Conservation (phyloP, 106 monocot species). For the Alisma plantagoaquatica region DNA sequence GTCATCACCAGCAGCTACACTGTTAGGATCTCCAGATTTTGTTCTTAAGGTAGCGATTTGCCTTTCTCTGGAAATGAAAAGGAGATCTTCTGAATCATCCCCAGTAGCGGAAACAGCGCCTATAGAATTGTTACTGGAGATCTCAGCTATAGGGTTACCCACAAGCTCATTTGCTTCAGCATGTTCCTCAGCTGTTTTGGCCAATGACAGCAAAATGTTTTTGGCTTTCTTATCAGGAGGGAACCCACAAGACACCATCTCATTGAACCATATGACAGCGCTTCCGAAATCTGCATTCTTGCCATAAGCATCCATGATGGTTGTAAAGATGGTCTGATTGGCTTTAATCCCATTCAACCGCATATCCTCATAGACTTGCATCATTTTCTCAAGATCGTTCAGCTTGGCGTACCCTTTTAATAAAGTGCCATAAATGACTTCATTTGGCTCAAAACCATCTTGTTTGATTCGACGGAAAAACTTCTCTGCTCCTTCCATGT, state of each 20-base stretch:
- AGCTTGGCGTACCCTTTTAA: conserved; percentile 92
- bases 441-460: conserved; percentile 80
- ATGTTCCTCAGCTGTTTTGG: conserved; percentile 53
- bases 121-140: not conserved
- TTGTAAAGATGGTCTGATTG: conserved; percentile 88
- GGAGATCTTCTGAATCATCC: not conserved
- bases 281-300: conserved; percentile 78
- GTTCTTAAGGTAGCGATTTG: not conserved
- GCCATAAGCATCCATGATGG: conserved; percentile 88
- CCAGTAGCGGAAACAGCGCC: not conserved
- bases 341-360: conserved; percentile 56
- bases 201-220: conserved; percentile 79
- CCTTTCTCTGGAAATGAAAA: not conserved
- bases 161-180: conserved; percentile 62
- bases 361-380: conserved; percentile 83
- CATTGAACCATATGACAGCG: conserved; percentile 80
- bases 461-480: conserved; percentile 83
- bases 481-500: conserved; percentile 89
- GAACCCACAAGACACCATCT: conserved; percentile 62
- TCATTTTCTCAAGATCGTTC: conserved; percentile 69
- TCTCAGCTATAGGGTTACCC: conserved; percentile 20
- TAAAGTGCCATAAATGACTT: conserved; percentile 75
- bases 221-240: conserved; percentile 85
- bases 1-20: conserved; percentile 15
- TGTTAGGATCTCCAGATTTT: conserved; percentile 3